Conservation (phyloP, 306 rosid genomes). For the Parietaria judaica region DNA sequence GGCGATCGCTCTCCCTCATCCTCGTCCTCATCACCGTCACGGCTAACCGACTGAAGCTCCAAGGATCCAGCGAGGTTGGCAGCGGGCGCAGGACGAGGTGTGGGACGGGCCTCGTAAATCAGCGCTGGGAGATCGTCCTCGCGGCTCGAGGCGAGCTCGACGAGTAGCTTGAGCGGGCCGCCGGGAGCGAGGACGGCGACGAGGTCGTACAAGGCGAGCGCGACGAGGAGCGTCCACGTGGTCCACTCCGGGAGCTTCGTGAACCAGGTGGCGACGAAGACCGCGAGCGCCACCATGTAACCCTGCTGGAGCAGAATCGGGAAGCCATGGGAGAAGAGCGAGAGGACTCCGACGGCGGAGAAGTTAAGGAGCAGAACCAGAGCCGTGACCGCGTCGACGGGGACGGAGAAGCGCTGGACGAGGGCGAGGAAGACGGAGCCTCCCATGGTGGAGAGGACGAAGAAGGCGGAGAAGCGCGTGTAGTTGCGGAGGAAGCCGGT, state of each 20-base stretch:
- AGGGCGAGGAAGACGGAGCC: slow-evolving; percentile 73
- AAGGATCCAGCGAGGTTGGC: slow-evolving; percentile 41
- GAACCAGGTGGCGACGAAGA: slow-evolving; percentile 87
- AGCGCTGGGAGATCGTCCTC: slow-evolving; percentile 90
- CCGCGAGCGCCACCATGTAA: slow-evolving; percentile 75
- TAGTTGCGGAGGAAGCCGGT: slow-evolving; percentile 77
- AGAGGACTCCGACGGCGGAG: slow-evolving; percentile 67
- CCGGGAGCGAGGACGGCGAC: slow-evolving; percentile 93
- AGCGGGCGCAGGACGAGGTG: slow-evolving; percentile 68
- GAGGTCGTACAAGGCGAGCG: slow-evolving; percentile 72
- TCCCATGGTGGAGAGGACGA: slow-evolving; percentile 74
- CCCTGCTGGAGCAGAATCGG: slow-evolving; percentile 66
- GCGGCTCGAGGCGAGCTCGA: slow-evolving; percentile 75
- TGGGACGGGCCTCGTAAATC: slow-evolving; percentile 84
- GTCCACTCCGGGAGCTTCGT: slow-evolving; percentile 92
- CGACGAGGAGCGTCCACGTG: slow-evolving; percentile 75
- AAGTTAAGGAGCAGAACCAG: slow-evolving; percentile 67
- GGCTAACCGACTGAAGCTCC: slow-evolving; percentile 55
- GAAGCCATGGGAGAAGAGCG: slow-evolving; percentile 60
- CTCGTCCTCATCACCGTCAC: slow-evolving; percentile 20
- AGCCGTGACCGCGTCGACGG: slow-evolving; percentile 62
- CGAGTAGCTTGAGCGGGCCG: slow-evolving; percentile 81
- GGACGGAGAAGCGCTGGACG: slow-evolving; percentile 61
- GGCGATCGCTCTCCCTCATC: slow-evolving; percentile 36
- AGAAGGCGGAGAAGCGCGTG: slow-evolving; percentile 86